Evolutionary conservation across 257 asterid genomes (phyloP).

Genomic region (Solanum piurae): DNA sequence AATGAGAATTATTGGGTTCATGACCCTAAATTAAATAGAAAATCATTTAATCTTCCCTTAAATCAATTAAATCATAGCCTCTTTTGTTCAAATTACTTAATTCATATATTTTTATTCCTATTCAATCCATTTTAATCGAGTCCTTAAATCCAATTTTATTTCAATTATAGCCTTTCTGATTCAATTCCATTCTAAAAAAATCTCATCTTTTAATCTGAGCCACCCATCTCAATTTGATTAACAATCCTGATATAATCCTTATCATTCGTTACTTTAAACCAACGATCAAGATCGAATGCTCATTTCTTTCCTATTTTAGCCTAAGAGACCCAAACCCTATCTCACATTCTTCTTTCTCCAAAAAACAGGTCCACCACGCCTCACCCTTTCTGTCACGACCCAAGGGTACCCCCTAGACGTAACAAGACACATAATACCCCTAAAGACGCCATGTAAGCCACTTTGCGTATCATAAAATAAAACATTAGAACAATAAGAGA

Average conservation of each 20-base stretch:
- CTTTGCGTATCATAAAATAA: no score
- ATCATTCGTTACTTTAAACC: background rate
- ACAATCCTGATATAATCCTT: background rate
- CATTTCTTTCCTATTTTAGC: background rate
- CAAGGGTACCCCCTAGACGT: no score
- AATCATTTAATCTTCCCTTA: background rate
- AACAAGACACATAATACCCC: no score
- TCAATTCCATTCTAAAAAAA: background rate
- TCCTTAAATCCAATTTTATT: background rate
- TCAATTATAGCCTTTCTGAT: no score
- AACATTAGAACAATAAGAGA: no score
- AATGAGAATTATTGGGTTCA: no score
- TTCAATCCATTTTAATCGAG: background rate
- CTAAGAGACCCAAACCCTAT: background rate
- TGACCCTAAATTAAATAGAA: background rate
- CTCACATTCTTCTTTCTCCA: background rate
- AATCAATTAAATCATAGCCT: background rate
- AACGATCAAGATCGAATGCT: background rate
- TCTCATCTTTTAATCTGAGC: background rate
- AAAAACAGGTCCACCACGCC: background rate
- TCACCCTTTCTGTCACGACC: background rate
- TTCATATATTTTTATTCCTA: background rate
- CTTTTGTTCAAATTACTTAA: background rate
- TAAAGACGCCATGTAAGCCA: no score
- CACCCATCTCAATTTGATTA: background rate